phyloP scores from a whole-genome alignment of 2,329 filamentous ascomycete species.

The Xylariaceae sp. region DNA sequence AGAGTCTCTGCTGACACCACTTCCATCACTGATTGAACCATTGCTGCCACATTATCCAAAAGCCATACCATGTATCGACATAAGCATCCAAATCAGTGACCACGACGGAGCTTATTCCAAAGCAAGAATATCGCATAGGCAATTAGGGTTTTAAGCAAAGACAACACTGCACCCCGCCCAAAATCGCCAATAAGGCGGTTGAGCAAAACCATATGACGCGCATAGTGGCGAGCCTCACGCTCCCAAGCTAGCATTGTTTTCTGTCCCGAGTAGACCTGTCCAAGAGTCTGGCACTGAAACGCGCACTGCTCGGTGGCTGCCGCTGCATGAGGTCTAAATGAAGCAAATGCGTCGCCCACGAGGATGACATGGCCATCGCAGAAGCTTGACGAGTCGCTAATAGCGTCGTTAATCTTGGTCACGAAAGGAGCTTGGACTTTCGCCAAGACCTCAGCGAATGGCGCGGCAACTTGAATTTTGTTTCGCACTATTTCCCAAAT shows the following conservation, averaged over 20 bases:
- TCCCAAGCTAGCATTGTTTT: constrained; percentile 36
- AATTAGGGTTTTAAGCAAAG: constrained; percentile 7
- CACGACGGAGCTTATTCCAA: not conserved
- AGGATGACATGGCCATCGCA: constrained; percentile 41
- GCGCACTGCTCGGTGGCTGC: constrained; percentile 47
- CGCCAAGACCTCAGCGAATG: constrained; percentile 40
- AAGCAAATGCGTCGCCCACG: constrained; percentile 45
- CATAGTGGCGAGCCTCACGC: constrained; percentile 10
- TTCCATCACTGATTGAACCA: too few relatives aligned
- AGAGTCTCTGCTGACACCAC: too few relatives aligned
- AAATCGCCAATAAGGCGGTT: constrained; percentile 17
- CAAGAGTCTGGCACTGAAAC: constrained; percentile 41
- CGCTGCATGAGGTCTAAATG: constrained; percentile 45
- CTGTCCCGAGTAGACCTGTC: constrained; percentile 37
- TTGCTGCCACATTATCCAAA: too few relatives aligned
- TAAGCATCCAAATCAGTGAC: too few relatives aligned
- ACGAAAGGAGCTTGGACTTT: constrained; percentile 43
- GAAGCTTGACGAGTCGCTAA: constrained; percentile 37
- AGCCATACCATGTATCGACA: too few relatives aligned
- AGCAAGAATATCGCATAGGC: not conserved
- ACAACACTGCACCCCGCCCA: constrained; percentile 7
- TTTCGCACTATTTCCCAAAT: constrained; percentile 36
- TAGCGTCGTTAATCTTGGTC: constrained; percentile 43
- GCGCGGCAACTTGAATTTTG: constrained; percentile 31
- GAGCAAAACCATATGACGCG: constrained; percentile 13